These are phyloP conservation scores for Kluyveromyces aestuarii DNA, from an alignment of 805 yeast genomes.

Conservation along the genomic window DNA sequence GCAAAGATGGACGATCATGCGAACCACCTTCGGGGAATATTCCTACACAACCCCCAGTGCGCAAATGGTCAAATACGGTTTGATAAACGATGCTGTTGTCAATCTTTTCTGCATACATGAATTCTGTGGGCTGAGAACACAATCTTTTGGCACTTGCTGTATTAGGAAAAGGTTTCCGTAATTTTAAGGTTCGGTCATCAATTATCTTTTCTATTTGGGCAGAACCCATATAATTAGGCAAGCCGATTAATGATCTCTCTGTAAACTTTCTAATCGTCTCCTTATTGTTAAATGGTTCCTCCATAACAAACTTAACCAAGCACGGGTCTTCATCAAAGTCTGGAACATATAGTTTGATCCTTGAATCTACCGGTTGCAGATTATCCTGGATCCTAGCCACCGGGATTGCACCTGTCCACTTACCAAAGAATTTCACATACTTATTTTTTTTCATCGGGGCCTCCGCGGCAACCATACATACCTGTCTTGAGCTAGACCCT, in stretches of 20 bases:
- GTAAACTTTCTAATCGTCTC: constrained; percentile 52
- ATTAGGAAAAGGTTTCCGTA: constrained; percentile 61
- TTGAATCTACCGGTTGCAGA: constrained; percentile 52
- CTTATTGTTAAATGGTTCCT: constrained; percentile 5
- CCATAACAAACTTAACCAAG: constrained; percentile 34
- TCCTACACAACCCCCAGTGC: constrained; percentile 73
- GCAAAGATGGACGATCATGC: constrained; percentile 82
- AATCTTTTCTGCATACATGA: constrained; percentile 68
- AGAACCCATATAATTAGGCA: constrained; percentile 73
- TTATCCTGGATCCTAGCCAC: constrained; percentile 89
- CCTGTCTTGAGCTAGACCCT: constrained; percentile 47
- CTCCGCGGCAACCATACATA: constrained; percentile 78
- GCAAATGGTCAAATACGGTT: constrained; percentile 72
- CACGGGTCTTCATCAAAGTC: constrained; percentile 39
- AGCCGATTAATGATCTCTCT: constrained; percentile 56
- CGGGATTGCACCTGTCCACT: constrained; percentile 71
- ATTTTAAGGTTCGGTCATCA: constrained; percentile 60
- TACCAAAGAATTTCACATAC: constrained; percentile 68
- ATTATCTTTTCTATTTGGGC: constrained; percentile 57
- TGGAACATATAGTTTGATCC: constrained; percentile 47
- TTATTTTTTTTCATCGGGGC: constrained; percentile 46
- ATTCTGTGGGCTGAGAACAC: constrained; percentile 50
- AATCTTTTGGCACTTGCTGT: constrained; percentile 34
- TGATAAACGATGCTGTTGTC: constrained; percentile 78
- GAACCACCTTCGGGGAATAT: constrained; percentile 98